Evolutionary conservation across 2,329 filamentous ascomycete species (phyloP), one percentile per base, ranked within the genome.

Genomic region (Cercospora zeina): DNA sequence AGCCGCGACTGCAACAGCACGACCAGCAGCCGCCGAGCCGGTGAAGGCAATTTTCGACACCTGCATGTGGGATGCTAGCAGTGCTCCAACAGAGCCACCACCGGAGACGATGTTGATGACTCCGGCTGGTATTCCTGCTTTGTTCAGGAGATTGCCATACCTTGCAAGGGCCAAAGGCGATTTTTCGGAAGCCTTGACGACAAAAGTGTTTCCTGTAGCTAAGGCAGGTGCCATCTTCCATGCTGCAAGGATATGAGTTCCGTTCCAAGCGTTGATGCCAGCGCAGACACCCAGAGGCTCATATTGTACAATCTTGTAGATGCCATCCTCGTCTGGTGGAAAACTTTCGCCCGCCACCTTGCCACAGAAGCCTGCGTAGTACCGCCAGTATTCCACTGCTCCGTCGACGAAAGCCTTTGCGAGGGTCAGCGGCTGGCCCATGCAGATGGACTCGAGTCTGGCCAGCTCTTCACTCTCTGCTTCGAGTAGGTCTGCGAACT

Each of bases 281-380:
- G 83, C 89, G 68, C 89, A 90, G 0, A 93, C 90, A 47, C 90
- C 90, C 42, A 93, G 78, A 2, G 90, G 90, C 76, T 93, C 87
- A 64, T 78, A 77, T 54, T 76, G 75, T 0, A 69, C 64, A 37
- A 71, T 68, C 65, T 70, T 54, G 19, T 57, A 50, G 33, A 53
- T 54, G 19, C 51, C 59, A 7, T 45, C 42, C 3, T 45, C 42
- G 42, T 45, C 42, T 45, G 42, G 42, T 14, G 42, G 42, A 6
- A 45, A 45, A 16, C 42, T 45, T 9, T 45, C 42, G 8, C 72
- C 71, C 7, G 62, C 62, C 9, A 73, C 61, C 47, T 71, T 71
- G 9, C 66, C 69, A 5, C 69, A 65, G 31, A 59, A 67, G 21
- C 68, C 69, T 49, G 70, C 71, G 57, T 71, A 71, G 42, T 45